These are phyloP conservation scores for Fusarium camptoceras DNA, from an alignment of 2,329 filamentous ascomycete species.

Conservation along the genomic window DNA sequence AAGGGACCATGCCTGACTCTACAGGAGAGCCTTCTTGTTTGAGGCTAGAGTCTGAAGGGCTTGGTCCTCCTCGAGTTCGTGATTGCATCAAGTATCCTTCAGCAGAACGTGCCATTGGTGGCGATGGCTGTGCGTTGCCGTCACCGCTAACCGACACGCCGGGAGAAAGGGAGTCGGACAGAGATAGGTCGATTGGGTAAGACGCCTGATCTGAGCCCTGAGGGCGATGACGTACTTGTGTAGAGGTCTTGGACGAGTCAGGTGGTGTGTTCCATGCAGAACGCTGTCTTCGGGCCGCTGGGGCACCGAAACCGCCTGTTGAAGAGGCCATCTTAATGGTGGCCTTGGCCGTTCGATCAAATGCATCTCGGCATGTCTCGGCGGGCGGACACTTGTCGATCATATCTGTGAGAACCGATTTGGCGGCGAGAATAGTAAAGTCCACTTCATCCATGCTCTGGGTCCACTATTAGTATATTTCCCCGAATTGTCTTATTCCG, in stretches of 20 bases:
- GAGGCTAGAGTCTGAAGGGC: constrained; percentile 46
- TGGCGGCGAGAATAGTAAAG: constrained; percentile 92
- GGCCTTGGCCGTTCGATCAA: constrained; percentile 93
- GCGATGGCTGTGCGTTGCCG: constrained; percentile 53
- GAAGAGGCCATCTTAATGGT: constrained; percentile 95
- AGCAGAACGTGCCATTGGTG: constrained; percentile 52
- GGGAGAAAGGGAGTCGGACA: constrained; percentile 57
- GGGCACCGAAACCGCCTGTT: constrained; percentile 79
- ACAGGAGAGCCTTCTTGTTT: constrained; percentile 49
- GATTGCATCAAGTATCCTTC: constrained; percentile 50
- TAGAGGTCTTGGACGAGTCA: constrained; percentile 43
- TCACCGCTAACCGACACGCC: constrained; percentile 54
- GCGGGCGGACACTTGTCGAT: constrained; percentile 96
- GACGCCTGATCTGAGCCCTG: constrained; percentile 49
- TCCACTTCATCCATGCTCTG: constrained; percentile 95
- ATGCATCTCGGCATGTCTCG: constrained; percentile 93
- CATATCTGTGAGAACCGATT: constrained; percentile 89
- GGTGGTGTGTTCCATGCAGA: constrained; percentile 48
- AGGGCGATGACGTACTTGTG: constrained; percentile 43
- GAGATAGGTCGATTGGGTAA: constrained; percentile 52
- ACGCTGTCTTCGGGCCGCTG: constrained; percentile 45
- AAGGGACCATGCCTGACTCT: constrained; percentile 60
- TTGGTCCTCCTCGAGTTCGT: constrained; percentile 47
- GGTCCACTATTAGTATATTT: constrained; percentile 15
- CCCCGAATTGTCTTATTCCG: not conserved